Percentiles rank a stretch among this genome's conserved stretches.
These are phyloP conservation scores for Lipomyces anomalus DNA, from an alignment of 805 yeast species.

Conservation along the genomic window DNA sequence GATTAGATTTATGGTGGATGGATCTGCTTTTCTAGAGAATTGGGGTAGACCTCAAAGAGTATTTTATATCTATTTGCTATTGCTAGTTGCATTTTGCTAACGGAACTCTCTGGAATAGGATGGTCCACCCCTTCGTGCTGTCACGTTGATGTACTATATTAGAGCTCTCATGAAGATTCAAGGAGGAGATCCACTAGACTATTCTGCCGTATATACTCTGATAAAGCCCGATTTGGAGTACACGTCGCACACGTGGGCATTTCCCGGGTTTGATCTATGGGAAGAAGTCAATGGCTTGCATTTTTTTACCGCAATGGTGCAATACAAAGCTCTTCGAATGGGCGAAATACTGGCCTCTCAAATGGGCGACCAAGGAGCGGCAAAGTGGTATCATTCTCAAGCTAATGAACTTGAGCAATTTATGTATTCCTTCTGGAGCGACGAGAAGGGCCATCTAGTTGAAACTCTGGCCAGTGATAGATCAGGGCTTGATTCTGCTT, in stretches of 20 bases:
- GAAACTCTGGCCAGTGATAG: constrained; percentile 63
- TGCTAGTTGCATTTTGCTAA: background rate
- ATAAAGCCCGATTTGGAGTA: constrained; percentile 68
- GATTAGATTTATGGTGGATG: constrained; percentile 59
- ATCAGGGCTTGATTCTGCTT: constrained; percentile 74
- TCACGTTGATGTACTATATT: constrained; percentile 56
- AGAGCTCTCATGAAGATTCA: constrained; percentile 37
- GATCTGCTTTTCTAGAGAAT: constrained; percentile 50
- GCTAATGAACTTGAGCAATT: constrained; percentile 14
- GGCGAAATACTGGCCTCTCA: constrained; percentile 42
- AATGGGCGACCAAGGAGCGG: constrained; percentile 26
- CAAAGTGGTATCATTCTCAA: constrained; percentile 19
- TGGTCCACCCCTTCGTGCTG: constrained; percentile 81
- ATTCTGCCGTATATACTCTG: constrained; percentile 43
- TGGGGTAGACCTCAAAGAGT: constrained; percentile 94
- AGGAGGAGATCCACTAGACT: too few species aligned
- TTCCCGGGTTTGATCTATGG: constrained; percentile 82
- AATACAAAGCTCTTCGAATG: constrained; percentile 58
- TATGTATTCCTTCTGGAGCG: constrained; percentile 22
- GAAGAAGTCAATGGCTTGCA: constrained; percentile 76
- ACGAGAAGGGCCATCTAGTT: constrained; percentile 48
- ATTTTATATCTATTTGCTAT: background rate
- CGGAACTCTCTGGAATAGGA: constrained; percentile 42
- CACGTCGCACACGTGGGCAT: constrained; percentile 55
- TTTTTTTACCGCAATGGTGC: constrained; percentile 72